Evolutionary conservation across 441 rosid species (phyloP).

Genomic region (Geranium incanum): DNA sequence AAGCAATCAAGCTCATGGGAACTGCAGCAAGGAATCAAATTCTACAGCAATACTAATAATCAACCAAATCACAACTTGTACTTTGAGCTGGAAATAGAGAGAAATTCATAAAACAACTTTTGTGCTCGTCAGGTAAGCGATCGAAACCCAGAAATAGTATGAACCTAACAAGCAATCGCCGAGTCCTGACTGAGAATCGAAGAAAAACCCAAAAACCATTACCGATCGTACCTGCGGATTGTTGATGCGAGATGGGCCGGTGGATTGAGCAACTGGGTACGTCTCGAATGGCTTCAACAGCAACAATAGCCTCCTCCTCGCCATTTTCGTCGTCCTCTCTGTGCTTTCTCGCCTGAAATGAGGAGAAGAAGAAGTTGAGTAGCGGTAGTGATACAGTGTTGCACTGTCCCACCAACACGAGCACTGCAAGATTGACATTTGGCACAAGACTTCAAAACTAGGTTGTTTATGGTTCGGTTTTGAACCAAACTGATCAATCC

Average conservation of each 20-base stretch:
- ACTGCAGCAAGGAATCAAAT: neutral
- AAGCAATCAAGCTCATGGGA: neutral
- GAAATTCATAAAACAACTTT: neutral
- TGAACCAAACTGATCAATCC: too few species aligned
- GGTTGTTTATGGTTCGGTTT: too few species aligned
- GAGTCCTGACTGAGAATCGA: neutral
- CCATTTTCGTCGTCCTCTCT: conserved; percentile 32
- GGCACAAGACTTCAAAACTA: neutral
- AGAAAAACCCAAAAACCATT: neutral
- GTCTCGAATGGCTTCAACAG: conserved; percentile 68
- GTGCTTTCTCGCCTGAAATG: neutral
- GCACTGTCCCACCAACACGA: neutral
- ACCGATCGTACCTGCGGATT: conserved; percentile 39
- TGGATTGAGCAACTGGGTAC: conserved; percentile 39
- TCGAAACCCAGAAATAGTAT: neutral
- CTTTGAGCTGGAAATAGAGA: neutral
- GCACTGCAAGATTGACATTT: neutral
- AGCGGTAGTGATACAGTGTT: neutral
- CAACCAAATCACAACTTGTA: neutral
- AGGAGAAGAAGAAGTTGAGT: neutral
- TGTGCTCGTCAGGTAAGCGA: neutral
- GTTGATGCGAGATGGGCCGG: conserved; percentile 21
- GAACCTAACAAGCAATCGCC: conserved; percentile 4
- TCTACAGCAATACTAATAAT: neutral
- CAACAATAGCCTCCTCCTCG: conserved; percentile 58